A percentile compares a stretch with the other conserved stretches of the same genome.
Conservation (phyloP, 176 grass and related monocot genomes). For the Eragrostis nindensis region DNA sequence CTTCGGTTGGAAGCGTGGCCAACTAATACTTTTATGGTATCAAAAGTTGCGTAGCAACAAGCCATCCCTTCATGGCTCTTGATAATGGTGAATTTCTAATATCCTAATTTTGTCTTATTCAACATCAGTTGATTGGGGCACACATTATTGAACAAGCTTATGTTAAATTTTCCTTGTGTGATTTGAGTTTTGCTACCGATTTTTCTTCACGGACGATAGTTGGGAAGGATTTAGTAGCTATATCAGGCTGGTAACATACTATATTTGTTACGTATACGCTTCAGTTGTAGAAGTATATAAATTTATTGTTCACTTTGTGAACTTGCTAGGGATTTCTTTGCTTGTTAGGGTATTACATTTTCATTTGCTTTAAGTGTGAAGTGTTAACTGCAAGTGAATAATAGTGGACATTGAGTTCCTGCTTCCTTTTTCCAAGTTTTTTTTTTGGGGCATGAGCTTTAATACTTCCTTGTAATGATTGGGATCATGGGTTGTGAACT, state of each 20-base stretch:
- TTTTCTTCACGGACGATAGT: not conserved
- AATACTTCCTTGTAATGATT: not conserved
- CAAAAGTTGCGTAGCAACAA: not conserved
- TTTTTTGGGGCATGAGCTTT: not conserved
- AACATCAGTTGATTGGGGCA: not conserved
- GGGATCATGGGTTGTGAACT: not conserved
- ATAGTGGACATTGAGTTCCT: not conserved
- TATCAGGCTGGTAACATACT: not conserved
- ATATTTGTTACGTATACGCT: not conserved
- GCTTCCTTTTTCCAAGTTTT: not conserved
- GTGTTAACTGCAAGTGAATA: not conserved
- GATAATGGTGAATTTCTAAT: not conserved
- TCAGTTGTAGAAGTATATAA: not conserved
- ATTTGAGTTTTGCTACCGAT: not conserved
- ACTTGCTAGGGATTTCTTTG: not conserved
- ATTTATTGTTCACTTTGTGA: not conserved
- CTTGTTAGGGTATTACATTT: not conserved
- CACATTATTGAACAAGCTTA: not conserved
- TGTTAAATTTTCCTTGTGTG: conserved; percentile 2
- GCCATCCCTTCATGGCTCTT: not conserved
- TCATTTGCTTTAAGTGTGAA: not conserved
- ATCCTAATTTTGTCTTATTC: conserved; percentile 8
- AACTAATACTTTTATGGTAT: conserved; percentile 4
- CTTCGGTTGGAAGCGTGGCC: conserved; percentile 2
- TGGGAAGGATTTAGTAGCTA: not conserved